Conservation (phyloP, 2,329 filamentous ascomycete genomes). For the Fusarium continuum region DNA sequence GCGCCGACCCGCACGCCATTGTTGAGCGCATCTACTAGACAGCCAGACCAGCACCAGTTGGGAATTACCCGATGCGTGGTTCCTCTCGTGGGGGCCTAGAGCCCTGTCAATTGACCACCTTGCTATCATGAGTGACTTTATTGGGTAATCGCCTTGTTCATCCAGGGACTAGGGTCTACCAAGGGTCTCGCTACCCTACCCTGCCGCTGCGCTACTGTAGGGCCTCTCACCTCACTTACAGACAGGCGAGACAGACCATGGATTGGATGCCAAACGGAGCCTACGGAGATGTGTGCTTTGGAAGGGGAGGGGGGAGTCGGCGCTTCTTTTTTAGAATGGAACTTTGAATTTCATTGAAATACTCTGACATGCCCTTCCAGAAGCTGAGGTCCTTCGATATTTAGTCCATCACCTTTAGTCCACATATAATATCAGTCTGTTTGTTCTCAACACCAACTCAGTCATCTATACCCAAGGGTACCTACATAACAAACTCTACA, state of each 20-base stretch:
- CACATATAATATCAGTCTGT: neutral
- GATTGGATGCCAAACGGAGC: constrained; percentile 29
- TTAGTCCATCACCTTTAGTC: constrained; percentile 6
- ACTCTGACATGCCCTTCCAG: constrained; percentile 27
- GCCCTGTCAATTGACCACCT: constrained; percentile 43
- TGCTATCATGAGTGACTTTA: constrained; percentile 42
- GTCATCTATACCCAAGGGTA: too few relatives aligned
- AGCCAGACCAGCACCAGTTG: constrained; percentile 32
- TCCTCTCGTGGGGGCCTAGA: constrained; percentile 39
- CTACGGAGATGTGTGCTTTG: constrained; percentile 31
- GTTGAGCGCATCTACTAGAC: constrained; percentile 32
- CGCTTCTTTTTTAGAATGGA: constrained; percentile 31
- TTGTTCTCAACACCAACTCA: neutral
- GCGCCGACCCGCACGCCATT: constrained; percentile 36
- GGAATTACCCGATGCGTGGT: constrained; percentile 40
- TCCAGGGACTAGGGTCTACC: constrained; percentile 13
- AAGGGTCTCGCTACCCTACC: constrained; percentile 10
- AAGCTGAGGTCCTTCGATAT: constrained; percentile 21
- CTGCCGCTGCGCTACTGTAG: neutral
- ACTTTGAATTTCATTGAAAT: constrained; percentile 16
- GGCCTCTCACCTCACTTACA: constrained; percentile 19
- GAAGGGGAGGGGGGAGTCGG: constrained; percentile 21
- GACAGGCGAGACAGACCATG: too few relatives aligned
- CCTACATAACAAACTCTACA: neutral
- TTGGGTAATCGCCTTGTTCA: constrained; percentile 31